Base-by-base conservation (phyloP, 176 grass and related monocot genomes). In the Oryza officinalis region DNA sequence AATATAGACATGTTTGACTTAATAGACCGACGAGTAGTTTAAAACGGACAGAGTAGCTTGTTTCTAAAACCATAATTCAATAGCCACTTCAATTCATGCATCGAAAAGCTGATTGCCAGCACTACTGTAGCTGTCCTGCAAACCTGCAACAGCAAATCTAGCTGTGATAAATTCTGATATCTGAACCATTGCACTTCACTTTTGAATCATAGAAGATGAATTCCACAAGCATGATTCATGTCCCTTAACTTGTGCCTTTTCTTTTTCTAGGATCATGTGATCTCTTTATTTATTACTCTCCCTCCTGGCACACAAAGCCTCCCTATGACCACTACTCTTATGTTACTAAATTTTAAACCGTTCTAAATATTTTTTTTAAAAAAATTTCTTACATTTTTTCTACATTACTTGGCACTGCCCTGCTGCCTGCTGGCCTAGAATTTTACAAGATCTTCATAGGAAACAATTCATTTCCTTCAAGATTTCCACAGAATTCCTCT, bases 131-230 rank as follows among this genome's bases (percentile, higher is more conserved):
- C 13, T 46, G 26, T 73, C 41, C 43, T 28, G 71, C 71, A 47
- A 28, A 28, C 41, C 43, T 49, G 41, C 40, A 46, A 8, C 25
- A 28, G 18, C 43, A 49, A 65, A 73, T 47, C 25, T 61, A 61
- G 9, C 57, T 49, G 4, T 73, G 43, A 47, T 10, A 26, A 73
- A 27, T 43, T 15, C 32, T 33, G 14, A 18, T 35, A 23, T 27
- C n/a, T 10, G 41, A 72, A 72, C 70, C 23, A 27, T 72, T 46
- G 26, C 70, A 28, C 70, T 27, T 71, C 70, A 18, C 70, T 27
- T 71, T 71, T 71, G 69, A 44, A 23, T 40, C n/a, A 45, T 71
- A 27, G 13, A 43, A 71, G 37, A 71, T 45, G 69, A 71, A 45
- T 40, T 38, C n/a, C 13, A 4, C 11, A 8, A 8, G 7, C 38